Evolutionary conservation across 306 rosid species (phyloP), one percentile per base, ranked within the genome.

Genomic region (Quercus gilva): DNA sequence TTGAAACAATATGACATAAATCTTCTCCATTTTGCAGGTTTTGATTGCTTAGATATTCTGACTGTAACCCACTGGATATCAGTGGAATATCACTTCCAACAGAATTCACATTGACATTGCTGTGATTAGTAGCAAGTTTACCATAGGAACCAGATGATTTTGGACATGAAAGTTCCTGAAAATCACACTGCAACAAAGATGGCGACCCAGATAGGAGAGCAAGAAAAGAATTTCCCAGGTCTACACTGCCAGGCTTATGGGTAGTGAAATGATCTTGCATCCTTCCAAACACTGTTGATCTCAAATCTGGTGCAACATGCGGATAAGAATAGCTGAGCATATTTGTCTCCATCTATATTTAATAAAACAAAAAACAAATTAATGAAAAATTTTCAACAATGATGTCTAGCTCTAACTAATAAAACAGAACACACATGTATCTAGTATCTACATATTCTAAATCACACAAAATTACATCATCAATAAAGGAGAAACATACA

Each of bases 191-290:
- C 67, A 85, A 61, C 23, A 85, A 55, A 0, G 88, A 74, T 14
- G 85, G 83, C 15, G 88, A 69, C 65, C 76, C 88, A 60, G 88
- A 81, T 19, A 81, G 78, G 59, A 85, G 83, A 55, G 85, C 73
- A 26, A 85, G 80, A 55, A 85, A 85, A 10, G 85, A 85, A 78
- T 78, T 78, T 25, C 78, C 88, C 31, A 49, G 68, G 10, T 63
- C 71, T 23, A 14, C 81, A 78, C 69, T 73, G 28, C 65, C 79
- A 55, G 78, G 60, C 65, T 77, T 79, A 23, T 79, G 73, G 49
- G 79, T 75, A 58, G 35, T 74, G 67, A 75, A 55, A 71, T 53
- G 70, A 55, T 76, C 81, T 56, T 85, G 86, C 78, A 64, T 45
- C 79, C 67, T 73, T 74, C 78, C 81, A 71, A 49, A 69, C 68